Evolutionary conservation across 2,329 filamentous ascomycete genomes (phyloP).

Genomic region (Apiospora saccharicola): DNA sequence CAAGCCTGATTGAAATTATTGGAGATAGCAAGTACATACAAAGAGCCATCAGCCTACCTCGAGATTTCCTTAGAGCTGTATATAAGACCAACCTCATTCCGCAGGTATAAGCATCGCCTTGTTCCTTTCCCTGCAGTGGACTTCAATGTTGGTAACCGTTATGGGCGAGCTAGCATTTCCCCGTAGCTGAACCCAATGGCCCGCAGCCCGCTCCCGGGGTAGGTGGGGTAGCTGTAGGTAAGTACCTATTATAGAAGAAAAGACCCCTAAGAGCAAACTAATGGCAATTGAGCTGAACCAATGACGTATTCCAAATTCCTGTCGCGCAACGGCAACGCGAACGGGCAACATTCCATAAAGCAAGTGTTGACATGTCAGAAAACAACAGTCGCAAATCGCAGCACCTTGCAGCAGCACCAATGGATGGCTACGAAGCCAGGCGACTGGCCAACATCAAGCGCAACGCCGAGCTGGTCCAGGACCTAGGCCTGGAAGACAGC

Average conservation of each 20-base stretch:
- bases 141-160: neutral
- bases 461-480: conserved; percentile 55
- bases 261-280: neutral
- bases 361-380: too few relatives aligned
- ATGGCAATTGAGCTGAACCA: neutral
- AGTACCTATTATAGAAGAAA: neutral
- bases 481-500: conserved; percentile 52
- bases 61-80: neutral
- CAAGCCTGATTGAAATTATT: neutral
- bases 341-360: neutral
- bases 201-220: neutral
- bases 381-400: too few relatives aligned
- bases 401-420: conserved; percentile 18
- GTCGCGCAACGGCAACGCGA: neutral
- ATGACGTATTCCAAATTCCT: conserved; percentile 13
- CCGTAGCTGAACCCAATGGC: neutral
- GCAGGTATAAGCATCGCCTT: neutral
- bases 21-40: neutral
- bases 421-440: conserved; percentile 51
- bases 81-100: neutral
- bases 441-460: conserved; percentile 56
- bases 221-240: neutral
- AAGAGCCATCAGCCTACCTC: neutral
- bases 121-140: neutral
- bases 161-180: neutral